Evolutionary conservation across 768 basidiomycete genomes (phyloP).

Genomic region (Podaxis carcinomalis): DNA sequence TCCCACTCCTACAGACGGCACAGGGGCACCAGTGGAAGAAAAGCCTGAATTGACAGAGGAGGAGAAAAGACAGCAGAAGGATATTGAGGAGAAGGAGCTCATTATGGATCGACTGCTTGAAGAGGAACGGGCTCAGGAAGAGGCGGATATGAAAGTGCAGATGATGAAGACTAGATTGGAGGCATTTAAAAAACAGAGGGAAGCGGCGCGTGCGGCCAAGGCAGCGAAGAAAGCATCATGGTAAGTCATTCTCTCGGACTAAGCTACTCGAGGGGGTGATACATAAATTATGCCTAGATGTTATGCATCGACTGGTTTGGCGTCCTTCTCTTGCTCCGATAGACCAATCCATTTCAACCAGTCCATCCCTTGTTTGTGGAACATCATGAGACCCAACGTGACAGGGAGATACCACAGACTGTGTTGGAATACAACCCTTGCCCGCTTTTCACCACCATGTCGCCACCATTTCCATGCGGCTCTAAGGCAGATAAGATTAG

Average conservation of each 20-base stretch:
- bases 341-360: constrained; percentile 65
- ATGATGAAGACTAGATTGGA: constrained; percentile 64
- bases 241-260: neutral
- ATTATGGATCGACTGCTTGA: constrained; percentile 85
- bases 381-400: constrained; percentile 89
- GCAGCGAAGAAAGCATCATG: constrained; percentile 2
- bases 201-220: constrained; percentile 21
- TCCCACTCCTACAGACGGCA: constrained; percentile 25
- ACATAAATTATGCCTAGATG: constrained; percentile 2
- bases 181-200: constrained; percentile 40
- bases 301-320: constrained; percentile 5
- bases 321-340: constrained; percentile 19
- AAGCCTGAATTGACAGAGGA: constrained; percentile 37
- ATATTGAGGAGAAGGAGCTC: constrained; percentile 71
- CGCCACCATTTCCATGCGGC: constrained; percentile 78
- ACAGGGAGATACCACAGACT: constrained; percentile 90
- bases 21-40: constrained; percentile 21
- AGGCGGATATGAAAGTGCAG: constrained; percentile 73
- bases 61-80: constrained; percentile 44
- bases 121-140: constrained; percentile 84
- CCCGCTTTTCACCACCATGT: constrained; percentile 68
- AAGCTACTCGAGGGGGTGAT: neutral
- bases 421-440: constrained; percentile 72
- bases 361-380: constrained; percentile 83
- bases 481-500: constrained; percentile 66